Conservation (phyloP, 2,329 filamentous ascomycete genomes). For the Sarocladium oryzae region DNA sequence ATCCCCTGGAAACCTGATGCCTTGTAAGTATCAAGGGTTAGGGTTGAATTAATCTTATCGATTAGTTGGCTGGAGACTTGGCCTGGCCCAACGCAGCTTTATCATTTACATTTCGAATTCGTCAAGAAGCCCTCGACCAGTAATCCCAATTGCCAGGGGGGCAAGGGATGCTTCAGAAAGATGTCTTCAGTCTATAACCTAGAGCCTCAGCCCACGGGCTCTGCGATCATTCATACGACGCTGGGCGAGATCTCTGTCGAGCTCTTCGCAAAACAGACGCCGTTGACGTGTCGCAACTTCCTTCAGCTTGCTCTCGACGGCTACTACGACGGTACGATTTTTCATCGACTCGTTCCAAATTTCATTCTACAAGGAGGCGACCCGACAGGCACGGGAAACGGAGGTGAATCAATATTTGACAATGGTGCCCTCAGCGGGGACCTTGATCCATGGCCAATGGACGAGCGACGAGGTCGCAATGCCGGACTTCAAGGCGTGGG, state of each 20-base stretch:
- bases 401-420: slow-evolving; percentile 88
- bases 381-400: slow-evolving; percentile 84
- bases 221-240: slow-evolving; percentile 84
- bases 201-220: slow-evolving; percentile 89
- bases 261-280: slow-evolving; percentile 91
- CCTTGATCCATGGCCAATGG: slow-evolving; percentile 66
- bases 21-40: too few species aligned
- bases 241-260: slow-evolving; percentile 84
- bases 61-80: background rate
- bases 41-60: too few species aligned
- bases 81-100: background rate
- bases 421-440: slow-evolving; percentile 68
- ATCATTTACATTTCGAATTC: too few species aligned
- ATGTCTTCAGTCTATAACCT: slow-evolving; percentile 94
- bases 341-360: slow-evolving; percentile 84
- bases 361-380: slow-evolving; percentile 96
- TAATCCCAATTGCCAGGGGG: too few species aligned
- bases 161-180: too few species aligned
- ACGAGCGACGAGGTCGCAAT: slow-evolving; percentile 55
- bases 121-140: too few species aligned
- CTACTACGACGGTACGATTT: slow-evolving; percentile 90
- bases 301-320: slow-evolving; percentile 90
- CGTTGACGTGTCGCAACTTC: slow-evolving; percentile 89
- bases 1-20: too few species aligned
- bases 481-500: slow-evolving; percentile 52